A percentile compares a stretch with the other conserved stretches of the same genome.
Conservation (phyloP, 495 filamentous ascomycete genomes). For the Sporormia fimetaria region DNA sequence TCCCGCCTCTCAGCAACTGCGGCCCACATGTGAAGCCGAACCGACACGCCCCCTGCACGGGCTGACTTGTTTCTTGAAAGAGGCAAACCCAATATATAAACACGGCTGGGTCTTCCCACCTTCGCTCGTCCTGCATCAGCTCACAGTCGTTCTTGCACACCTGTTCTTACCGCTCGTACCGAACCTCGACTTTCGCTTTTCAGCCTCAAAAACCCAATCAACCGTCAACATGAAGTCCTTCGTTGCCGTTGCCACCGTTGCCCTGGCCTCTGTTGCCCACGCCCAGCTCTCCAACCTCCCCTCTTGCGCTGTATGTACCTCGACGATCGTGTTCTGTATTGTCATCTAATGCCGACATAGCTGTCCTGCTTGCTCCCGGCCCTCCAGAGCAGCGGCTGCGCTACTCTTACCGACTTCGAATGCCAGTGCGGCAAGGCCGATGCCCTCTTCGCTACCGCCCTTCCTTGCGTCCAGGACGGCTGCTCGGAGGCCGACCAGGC, state of each 20-base stretch:
- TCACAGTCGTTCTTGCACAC: too few relatives aligned
- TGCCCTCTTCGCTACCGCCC: constrained; percentile 32
- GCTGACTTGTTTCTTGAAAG: too few relatives aligned
- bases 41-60: too few relatives aligned
- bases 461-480: constrained; percentile 38
- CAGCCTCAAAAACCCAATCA: too few relatives aligned
- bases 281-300: constrained; percentile 38
- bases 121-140: too few relatives aligned
- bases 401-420: constrained; percentile 37
- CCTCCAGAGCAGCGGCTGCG: constrained; percentile 37
- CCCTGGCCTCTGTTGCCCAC: constrained; percentile 33
- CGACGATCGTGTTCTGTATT: neutral
- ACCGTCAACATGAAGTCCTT: constrained; percentile 39
- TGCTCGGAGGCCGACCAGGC: constrained; percentile 35
- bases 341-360: constrained; percentile 19
- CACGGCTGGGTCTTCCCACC: too few relatives aligned
- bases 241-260: constrained; percentile 30
- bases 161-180: too few relatives aligned
- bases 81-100: too few relatives aligned
- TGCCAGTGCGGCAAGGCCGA: constrained; percentile 42
- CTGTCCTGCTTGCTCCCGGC: constrained; percentile 37
- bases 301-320: constrained; percentile 35
- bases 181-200: too few relatives aligned
- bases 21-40: too few relatives aligned
- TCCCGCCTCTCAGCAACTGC: too few relatives aligned